Evolutionary conservation across 1,284 basidiomycete genomes (phyloP).

Genomic region (Tilletia indica): DNA sequence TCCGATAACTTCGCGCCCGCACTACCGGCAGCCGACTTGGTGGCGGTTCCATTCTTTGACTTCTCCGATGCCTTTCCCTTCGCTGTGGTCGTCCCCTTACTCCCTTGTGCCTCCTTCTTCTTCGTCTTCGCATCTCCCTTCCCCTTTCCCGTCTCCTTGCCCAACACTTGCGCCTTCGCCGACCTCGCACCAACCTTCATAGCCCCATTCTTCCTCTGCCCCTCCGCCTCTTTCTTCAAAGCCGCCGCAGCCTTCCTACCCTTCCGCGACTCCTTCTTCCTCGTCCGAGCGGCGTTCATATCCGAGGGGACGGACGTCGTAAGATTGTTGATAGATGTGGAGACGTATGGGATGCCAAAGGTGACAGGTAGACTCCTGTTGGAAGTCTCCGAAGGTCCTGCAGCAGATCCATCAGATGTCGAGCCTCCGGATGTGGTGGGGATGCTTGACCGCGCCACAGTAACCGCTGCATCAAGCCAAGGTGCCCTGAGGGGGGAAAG

Average conservation of each 20-base stretch:
- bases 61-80: background rate
- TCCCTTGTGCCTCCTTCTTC: background rate
- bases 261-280: conserved; percentile 21
- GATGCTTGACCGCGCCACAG: background rate
- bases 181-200: background rate
- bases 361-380: background rate
- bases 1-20: background rate
- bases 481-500: background rate
- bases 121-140: background rate
- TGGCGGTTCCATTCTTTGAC: background rate
- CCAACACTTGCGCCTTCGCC: background rate
- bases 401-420: background rate
- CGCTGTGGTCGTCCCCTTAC: background rate
- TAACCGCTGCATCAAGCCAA: conserved; percentile 13
- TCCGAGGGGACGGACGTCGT: conserved; percentile 19
- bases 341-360: background rate
- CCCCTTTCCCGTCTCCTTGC: background rate
- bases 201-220: background rate
- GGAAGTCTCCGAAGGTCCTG: background rate
- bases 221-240: background rate
- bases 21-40: background rate
- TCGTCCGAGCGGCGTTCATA: background rate
- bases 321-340: conserved; percentile 21
- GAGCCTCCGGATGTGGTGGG: background rate
- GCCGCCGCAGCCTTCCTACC: background rate